Percentiles rank a stretch among this genome's conserved stretches.
Evolutionary conservation across 1,284 basidiomycete genomes (phyloP).

Genomic region (Pascua guehoae): DNA sequence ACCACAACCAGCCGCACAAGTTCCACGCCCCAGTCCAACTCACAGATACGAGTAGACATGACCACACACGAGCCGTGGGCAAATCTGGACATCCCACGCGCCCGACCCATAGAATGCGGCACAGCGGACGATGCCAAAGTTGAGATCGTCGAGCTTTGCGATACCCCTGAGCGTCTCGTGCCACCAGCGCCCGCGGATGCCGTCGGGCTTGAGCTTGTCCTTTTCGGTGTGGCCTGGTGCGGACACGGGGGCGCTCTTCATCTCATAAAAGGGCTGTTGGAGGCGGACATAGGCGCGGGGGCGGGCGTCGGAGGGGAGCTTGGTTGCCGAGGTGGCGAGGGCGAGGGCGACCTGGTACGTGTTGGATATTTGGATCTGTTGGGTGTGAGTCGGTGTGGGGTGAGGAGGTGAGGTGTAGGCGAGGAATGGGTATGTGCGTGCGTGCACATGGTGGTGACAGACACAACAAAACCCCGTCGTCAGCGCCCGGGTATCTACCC

Average conservation of each 20-base stretch:
- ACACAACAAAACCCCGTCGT: neutral
- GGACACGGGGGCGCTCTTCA: conserved; percentile 45
- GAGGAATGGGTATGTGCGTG: neutral
- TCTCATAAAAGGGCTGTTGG: conserved; percentile 78
- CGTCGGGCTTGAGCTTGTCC: conserved; percentile 68
- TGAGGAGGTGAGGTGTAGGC: neutral
- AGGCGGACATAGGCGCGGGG: conserved; percentile 72
- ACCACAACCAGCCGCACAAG: neutral
- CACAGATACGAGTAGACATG: conserved; percentile 72
- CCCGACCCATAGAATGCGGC: conserved; percentile 44
- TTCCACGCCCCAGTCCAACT: conserved; percentile 7
- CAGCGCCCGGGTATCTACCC: too few relatives aligned
- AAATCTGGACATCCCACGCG: conserved; percentile 52
- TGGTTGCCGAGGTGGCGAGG: conserved; percentile 55
- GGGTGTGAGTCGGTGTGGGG: conserved; percentile 20
- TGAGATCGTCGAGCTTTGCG: conserved; percentile 59
- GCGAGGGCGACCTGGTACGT: conserved; percentile 69
- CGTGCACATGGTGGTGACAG: neutral
- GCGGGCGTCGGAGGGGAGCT: conserved; percentile 62
- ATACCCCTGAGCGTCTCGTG: conserved; percentile 76
- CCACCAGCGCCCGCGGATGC: conserved; percentile 78
- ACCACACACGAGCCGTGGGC: conserved; percentile 66
- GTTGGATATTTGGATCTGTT: conserved; percentile 62
- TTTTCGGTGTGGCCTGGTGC: conserved; percentile 59
- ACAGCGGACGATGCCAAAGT: conserved; percentile 4